Percentiles rank a stretch among this genome's conserved stretches.
Evolutionary conservation across 345 rosid genomes (phyloP).

Genomic region (Theobroma cacao): DNA sequence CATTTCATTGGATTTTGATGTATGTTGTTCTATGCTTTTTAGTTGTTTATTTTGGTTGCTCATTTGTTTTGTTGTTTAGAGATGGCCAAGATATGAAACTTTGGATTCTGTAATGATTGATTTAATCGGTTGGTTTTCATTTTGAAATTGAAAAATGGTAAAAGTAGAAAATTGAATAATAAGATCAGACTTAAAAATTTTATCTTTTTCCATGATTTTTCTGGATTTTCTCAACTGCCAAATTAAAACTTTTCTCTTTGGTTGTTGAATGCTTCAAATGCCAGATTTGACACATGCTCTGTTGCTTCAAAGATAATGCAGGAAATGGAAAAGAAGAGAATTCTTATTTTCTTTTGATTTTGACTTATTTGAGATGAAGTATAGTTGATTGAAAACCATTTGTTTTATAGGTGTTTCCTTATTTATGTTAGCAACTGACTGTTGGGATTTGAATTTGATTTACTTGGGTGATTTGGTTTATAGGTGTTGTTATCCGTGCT

Average conservation of each 20-base stretch:
- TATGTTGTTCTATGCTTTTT: background rate
- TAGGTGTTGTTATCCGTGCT: slow-evolving; percentile 78
- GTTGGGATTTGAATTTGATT: slow-evolving; percentile 7
- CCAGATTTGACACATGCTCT: no score
- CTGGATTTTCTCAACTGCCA: background rate
- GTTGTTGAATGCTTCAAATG: no score
- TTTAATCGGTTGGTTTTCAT: background rate
- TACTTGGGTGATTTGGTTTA: slow-evolving; percentile 1
- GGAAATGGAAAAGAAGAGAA: background rate
- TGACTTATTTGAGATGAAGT: background rate
- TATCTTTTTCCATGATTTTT: no score
- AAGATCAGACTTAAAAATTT: no score
- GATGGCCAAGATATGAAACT: background rate
- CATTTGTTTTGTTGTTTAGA: background rate
- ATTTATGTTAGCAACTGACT: background rate
- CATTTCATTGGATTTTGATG: background rate
- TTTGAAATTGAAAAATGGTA: background rate
- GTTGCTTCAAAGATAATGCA: background rate
- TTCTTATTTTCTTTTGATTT: background rate
- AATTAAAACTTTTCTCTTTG: no score
- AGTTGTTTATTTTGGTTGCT: background rate
- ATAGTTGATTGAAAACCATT: background rate
- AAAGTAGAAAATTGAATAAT: no score
- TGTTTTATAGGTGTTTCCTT: background rate
- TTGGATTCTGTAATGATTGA: background rate